These are phyloP conservation scores for Aphanomyces euteiches DNA, from an alignment of 352 stramenopile genomes.

Conservation along the genomic window DNA sequence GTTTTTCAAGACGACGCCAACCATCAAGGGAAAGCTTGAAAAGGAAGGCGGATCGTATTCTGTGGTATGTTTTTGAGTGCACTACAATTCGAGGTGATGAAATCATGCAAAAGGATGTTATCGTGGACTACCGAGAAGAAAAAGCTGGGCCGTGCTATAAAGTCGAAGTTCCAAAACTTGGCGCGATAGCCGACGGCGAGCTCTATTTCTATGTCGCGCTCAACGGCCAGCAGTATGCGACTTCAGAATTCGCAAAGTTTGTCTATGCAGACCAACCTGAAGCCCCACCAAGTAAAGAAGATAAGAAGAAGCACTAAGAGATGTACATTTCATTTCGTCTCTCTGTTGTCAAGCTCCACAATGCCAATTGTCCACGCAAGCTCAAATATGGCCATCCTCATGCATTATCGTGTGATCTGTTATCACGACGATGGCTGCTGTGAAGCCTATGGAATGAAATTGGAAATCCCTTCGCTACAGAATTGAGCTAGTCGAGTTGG, in stretches of 20 bases:
- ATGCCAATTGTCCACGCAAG: no score
- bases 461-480: no score
- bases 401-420: no score
- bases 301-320: slow-evolving; percentile 12
- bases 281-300: not conserved
- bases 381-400: no score
- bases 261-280: slow-evolving; percentile 14
- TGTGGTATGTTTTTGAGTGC: not conserved
- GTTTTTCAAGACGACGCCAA: not conserved
- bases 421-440: no score
- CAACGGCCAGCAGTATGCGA: slow-evolving; percentile 8
- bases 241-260: slow-evolving; percentile 4
- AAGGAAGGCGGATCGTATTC: slow-evolving; percentile 8
- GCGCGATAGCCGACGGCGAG: not conserved
- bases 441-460: no score
- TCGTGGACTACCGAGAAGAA: not conserved
- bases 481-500: no score
- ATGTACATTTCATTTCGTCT: no score
- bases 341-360: no score
- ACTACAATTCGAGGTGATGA: not conserved
- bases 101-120: not conserved
- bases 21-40: slow-evolving; percentile 1
- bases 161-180: slow-evolving; percentile 4
- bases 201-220: slow-evolving; percentile 6
- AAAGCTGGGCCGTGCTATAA: slow-evolving; percentile 6